Conservation (phyloP, 2,329 filamentous ascomycete genomes). For the Pyricularia grisea region DNA sequence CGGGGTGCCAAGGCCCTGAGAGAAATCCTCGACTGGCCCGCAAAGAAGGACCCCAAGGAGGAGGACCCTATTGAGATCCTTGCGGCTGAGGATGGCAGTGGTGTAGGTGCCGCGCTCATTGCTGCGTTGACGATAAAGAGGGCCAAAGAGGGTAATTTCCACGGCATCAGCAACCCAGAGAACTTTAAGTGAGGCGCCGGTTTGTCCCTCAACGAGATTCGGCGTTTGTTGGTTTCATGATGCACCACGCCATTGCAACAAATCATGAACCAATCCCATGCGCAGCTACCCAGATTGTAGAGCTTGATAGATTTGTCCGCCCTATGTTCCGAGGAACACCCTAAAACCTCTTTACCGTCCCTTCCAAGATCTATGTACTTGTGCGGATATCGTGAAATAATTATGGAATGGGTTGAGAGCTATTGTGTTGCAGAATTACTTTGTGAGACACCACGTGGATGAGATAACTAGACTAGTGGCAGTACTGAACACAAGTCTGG, state of each 20-base stretch:
- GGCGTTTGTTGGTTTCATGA: background rate
- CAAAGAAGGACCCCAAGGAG: conserved; percentile 56
- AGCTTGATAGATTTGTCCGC: background rate
- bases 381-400: background rate
- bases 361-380: background rate
- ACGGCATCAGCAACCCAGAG: conserved; percentile 56
- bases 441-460: background rate
- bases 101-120: conserved; percentile 94
- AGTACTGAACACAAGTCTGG: background rate
- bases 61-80: conserved; percentile 83
- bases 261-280: background rate
- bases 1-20: conserved; percentile 81
- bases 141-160: conserved; percentile 52
- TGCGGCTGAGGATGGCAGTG: conserved; percentile 88
- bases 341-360: background rate
- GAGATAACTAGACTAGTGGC: background rate
- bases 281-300: background rate
- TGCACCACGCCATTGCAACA: background rate
- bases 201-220: background rate
- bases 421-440: background rate
- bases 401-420: background rate
- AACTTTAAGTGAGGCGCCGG: conserved; percentile 38
- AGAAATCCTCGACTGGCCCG: conserved; percentile 92
- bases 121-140: conserved; percentile 62
- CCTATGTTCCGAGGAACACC: background rate